These are phyloP conservation scores for Hibiscus trionum DNA, from an alignment of 345 rosid species.

Conservation along the genomic window DNA sequence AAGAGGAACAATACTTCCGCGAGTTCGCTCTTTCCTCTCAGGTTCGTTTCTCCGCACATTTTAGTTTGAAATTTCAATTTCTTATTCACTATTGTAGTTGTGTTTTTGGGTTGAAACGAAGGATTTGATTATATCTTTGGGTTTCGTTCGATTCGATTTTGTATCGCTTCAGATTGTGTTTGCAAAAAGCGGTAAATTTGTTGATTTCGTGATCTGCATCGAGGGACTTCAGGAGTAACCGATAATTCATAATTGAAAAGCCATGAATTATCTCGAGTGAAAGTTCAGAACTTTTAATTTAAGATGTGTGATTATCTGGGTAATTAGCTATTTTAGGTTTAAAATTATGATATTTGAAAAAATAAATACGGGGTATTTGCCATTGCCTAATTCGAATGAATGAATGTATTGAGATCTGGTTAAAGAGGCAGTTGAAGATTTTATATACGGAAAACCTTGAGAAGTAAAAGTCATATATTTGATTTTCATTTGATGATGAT, in stretches of 20 bases:
- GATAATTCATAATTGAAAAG: background rate
- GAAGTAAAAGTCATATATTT: background rate
- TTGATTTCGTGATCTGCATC: background rate
- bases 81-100: background rate
- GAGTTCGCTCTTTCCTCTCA: slow-evolving; percentile 10
- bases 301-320: background rate
- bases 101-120: background rate
- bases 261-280: background rate
- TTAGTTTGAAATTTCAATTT: background rate
- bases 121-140: background rate
- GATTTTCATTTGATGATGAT: background rate
- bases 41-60: slow-evolving; percentile 8
- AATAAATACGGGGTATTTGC: background rate
- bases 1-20: background rate
- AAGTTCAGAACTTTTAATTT: background rate
- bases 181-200: background rate
- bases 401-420: background rate
- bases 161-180: slow-evolving; percentile 28
- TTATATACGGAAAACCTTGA: background rate
- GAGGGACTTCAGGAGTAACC: background rate
- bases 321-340: background rate
- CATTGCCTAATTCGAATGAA: background rate
- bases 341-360: background rate
- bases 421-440: background rate
- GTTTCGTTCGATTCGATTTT: background rate